Evolutionary conservation across 2,329 filamentous ascomycete genomes (phyloP).

Genomic region (Clonostachys byssicola): DNA sequence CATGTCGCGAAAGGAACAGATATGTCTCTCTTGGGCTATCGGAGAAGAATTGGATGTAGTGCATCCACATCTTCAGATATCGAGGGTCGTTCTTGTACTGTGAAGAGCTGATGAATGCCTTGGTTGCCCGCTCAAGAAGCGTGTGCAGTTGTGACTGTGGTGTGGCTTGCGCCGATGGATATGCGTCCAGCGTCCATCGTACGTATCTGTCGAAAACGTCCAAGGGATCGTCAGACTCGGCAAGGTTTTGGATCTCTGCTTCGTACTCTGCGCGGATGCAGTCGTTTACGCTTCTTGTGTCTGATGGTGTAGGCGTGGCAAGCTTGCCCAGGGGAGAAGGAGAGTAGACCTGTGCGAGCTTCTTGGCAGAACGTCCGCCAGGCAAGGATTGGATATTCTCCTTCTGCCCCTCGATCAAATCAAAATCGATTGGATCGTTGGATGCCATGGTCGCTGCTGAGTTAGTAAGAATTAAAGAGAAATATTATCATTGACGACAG

Average conservation of each 20-base stretch:
- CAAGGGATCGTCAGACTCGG: constrained; percentile 89
- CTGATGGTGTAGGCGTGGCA: constrained; percentile 61
- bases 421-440: constrained; percentile 67
- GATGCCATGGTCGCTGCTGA: constrained; percentile 37
- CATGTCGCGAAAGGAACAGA: constrained; percentile 83
- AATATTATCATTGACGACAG: too few relatives aligned
- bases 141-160: constrained; percentile 85
- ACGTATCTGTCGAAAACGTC: constrained; percentile 96
- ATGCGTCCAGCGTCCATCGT: constrained; percentile 93
- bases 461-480: neutral
- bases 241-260: constrained; percentile 70
- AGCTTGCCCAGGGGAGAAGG: constrained; percentile 56
- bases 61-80: constrained; percentile 89
- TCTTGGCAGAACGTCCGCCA: constrained; percentile 81
- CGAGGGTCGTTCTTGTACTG: constrained; percentile 95
- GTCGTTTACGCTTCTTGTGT: constrained; percentile 75
- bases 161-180: constrained; percentile 89
- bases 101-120: constrained; percentile 75
- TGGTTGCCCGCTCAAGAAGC: constrained; percentile 89
- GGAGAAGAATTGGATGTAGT: constrained; percentile 89
- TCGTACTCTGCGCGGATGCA: constrained; percentile 81
- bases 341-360: constrained; percentile 79
- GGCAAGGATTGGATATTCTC: constrained; percentile 96
- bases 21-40: constrained; percentile 92
- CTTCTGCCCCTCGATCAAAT: constrained; percentile 93